phyloP scores from a whole-genome alignment of 2,329 filamentous ascomycete species.

The Balansia obtecta region DNA sequence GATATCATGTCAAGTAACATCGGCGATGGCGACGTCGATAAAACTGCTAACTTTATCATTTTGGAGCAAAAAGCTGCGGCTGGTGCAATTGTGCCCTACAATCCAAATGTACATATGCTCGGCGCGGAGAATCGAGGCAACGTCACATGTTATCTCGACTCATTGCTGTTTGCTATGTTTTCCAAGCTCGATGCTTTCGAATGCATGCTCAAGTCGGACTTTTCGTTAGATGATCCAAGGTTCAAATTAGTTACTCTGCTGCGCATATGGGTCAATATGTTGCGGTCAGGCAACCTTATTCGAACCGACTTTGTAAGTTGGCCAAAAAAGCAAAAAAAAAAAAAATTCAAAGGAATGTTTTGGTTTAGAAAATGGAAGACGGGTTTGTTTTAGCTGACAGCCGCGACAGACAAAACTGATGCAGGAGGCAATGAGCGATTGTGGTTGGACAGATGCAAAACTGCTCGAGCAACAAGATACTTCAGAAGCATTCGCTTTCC shows the following conservation, averaged over 20 bases:
- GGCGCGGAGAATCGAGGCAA: constrained; percentile 77
- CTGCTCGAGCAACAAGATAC: constrained; percentile 80
- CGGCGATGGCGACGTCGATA: constrained; percentile 57
- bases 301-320: constrained; percentile 63
- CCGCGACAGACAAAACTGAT: constrained; percentile 58
- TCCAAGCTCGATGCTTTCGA: constrained; percentile 82
- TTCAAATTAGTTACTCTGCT: constrained; percentile 66
- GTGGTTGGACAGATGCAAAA: constrained; percentile 77
- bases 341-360: not conserved
- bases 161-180: constrained; percentile 92
- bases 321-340: not conserved
- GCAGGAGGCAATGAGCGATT: constrained; percentile 69
- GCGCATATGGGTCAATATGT: constrained; percentile 85
- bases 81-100: constrained; percentile 64
- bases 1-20: constrained; percentile 48
- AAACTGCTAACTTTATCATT: constrained; percentile 63
- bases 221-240: constrained; percentile 52
- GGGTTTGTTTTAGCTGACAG: constrained; percentile 7
- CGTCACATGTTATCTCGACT: constrained; percentile 91
- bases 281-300: constrained; percentile 75
- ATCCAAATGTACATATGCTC: constrained; percentile 57
- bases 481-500: constrained; percentile 90
- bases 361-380: not conserved
- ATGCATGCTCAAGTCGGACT: constrained; percentile 73
- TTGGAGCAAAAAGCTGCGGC: constrained; percentile 72